Conservation (phyloP, 176 grass and related monocot genomes). For the Guadua angustifolia region DNA sequence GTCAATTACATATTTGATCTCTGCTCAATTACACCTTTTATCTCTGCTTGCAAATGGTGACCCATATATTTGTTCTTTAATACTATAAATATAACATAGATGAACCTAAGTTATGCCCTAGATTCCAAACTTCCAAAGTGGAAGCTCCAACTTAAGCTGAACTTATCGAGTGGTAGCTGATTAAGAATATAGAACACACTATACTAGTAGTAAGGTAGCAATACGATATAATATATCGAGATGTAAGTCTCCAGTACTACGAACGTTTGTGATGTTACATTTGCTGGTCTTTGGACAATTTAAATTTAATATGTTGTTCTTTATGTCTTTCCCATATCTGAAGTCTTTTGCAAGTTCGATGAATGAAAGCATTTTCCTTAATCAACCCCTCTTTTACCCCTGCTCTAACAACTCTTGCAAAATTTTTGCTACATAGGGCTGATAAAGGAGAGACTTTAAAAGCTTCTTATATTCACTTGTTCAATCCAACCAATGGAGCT, state of each 20-base stretch:
- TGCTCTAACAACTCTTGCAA: constrained; percentile 8
- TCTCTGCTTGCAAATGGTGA: not conserved
- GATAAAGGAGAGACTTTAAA: constrained; percentile 86
- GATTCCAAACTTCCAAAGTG: not conserved
- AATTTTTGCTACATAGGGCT: constrained; percentile 45
- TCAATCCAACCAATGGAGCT: constrained; percentile 63
- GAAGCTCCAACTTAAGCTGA: not conserved
- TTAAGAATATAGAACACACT: not conserved
- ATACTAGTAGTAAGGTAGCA: not conserved
- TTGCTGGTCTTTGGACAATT: constrained; percentile 17
- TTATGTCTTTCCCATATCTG: not conserved
- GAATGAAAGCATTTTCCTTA: not conserved
- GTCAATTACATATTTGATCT: not conserved
- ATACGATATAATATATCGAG: not conserved
- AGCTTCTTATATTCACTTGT: constrained; percentile 78
- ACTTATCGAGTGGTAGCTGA: not conserved
- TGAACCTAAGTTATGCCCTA: not conserved
- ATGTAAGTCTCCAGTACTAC: not conserved
- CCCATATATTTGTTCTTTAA: not conserved
- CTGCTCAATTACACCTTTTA: not conserved
- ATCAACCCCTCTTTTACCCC: not conserved
- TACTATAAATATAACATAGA: not conserved
- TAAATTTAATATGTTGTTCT: not conserved
- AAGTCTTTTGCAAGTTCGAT: not conserved
- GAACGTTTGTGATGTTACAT: not conserved